phyloP scores from a whole-genome alignment of 2,329 filamentous ascomycete species.

The Albophoma yamanashiensis region DNA sequence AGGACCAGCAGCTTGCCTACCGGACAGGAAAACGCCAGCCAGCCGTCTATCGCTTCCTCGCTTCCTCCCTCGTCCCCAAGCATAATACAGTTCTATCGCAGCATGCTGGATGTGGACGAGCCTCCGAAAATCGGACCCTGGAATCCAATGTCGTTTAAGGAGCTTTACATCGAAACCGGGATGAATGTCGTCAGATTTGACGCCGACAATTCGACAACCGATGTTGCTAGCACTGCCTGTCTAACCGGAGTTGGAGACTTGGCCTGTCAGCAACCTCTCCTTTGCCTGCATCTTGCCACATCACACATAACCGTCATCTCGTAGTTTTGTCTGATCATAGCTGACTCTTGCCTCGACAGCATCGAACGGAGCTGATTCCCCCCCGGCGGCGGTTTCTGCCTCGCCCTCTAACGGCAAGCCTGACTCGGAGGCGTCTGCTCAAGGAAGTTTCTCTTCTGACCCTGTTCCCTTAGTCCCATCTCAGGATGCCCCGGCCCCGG shows the following conservation, averaged over 20 bases:
- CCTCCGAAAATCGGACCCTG: conserved; percentile 32
- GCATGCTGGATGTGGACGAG: conserved; percentile 43
- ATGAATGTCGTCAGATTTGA: conserved; percentile 10
- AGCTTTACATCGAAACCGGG: conserved; percentile 26
- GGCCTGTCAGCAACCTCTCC: conserved; percentile 25
- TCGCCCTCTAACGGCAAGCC: conserved; percentile 29
- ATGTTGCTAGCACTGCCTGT: neutral
- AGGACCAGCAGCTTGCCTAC: conserved; percentile 22
- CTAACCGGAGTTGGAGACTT: conserved; percentile 4
- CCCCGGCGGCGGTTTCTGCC: conserved; percentile 30
- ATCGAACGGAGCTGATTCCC: conserved; percentile 33
- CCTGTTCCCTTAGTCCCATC: conserved; percentile 17
- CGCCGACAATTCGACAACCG: neutral
- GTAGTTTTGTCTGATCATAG: conserved; percentile 3
- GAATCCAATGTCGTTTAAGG: conserved; percentile 34
- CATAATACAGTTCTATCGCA: conserved; percentile 29
- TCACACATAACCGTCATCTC: conserved; percentile 1
- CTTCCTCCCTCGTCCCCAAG: conserved; percentile 4
- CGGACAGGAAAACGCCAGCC: conserved; percentile 6
- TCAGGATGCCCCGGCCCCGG: conserved; percentile 40
- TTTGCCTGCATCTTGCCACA: conserved; percentile 7
- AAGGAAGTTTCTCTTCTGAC: conserved; percentile 26
- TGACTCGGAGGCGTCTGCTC: conserved; percentile 13
- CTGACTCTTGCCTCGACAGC: conserved; percentile 19
- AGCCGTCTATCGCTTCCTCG: conserved; percentile 3